Evolutionary conservation across 2,329 filamentous ascomycete species (phyloP).

Genomic region (Ambrosiella beaveri): DNA sequence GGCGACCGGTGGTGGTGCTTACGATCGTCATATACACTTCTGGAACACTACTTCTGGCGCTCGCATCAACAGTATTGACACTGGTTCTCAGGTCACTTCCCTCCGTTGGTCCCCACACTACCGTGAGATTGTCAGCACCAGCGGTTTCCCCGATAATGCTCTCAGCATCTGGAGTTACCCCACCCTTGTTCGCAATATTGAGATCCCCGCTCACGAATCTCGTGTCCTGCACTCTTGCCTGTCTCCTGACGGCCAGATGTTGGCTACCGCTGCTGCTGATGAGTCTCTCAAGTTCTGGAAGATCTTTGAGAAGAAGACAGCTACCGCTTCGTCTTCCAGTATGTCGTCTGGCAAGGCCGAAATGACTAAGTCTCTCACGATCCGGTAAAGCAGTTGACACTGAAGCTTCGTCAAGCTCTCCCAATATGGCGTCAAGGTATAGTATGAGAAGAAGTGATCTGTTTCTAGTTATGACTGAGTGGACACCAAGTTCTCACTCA

Average conservation of each 20-base stretch:
- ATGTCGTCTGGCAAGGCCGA: conserved; percentile 62
- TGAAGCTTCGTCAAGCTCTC: neutral
- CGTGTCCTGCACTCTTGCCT: conserved; percentile 91
- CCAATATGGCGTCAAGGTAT: neutral
- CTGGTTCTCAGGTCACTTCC: conserved; percentile 90
- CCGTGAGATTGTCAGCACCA: conserved; percentile 94
- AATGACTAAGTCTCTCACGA: conserved; percentile 89
- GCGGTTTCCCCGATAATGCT: conserved; percentile 97
- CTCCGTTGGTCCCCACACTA: conserved; percentile 93
- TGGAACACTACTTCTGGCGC: conserved; percentile 98
- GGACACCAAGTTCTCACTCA: neutral
- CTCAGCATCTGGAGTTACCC: conserved; percentile 99
- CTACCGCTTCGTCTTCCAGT: conserved; percentile 46
- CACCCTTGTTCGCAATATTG: conserved; percentile 86
- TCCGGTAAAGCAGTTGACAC: conserved; percentile 39
- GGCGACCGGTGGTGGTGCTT: conserved; percentile 86
- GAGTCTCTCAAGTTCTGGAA: conserved; percentile 99
- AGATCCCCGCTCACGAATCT: conserved; percentile 95
- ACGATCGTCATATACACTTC: conserved; percentile 98
- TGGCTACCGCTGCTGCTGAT: conserved; percentile 87
- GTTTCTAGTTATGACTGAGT: neutral
- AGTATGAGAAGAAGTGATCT: neutral
- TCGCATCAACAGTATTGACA: conserved; percentile 97
- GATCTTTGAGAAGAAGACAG: conserved; percentile 96
- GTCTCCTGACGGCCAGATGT: conserved; percentile 93